Evolutionary conservation across 2,329 filamentous ascomycete genomes (phyloP).

Genomic region (Exophiala sp.): DNA sequence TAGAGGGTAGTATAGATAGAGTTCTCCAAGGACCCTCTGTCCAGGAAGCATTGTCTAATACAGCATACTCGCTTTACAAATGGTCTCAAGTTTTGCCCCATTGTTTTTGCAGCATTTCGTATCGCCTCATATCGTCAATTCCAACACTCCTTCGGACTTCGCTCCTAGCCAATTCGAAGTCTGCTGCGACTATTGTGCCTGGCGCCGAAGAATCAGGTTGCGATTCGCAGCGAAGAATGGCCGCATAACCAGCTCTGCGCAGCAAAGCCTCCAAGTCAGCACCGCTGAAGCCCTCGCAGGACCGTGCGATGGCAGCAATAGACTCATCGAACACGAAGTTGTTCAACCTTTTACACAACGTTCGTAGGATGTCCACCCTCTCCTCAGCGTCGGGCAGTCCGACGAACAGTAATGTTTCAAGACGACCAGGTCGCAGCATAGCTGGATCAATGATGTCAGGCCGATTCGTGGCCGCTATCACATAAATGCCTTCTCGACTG

Average conservation of each 20-base stretch:
- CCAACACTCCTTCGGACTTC: constrained; percentile 34
- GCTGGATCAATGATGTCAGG: constrained; percentile 96
- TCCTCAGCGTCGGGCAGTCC: constrained; percentile 74
- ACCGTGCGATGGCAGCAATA: constrained; percentile 60
- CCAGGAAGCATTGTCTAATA: too few species aligned
- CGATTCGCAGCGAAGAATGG: constrained; percentile 42
- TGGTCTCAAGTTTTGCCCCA: constrained; percentile 36
- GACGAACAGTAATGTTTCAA: constrained; percentile 84
- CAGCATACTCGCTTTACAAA: too few species aligned
- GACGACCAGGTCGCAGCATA: constrained; percentile 82
- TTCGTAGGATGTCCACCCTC: constrained; percentile 76
- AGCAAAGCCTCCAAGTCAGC: constrained; percentile 58
- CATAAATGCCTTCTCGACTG: constrained; percentile 77
- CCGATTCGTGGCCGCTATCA: constrained; percentile 90
- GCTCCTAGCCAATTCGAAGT: constrained; percentile 22
- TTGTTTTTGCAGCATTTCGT: constrained; percentile 49
- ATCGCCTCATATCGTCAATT: constrained; percentile 54
- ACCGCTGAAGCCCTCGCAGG: constrained; percentile 72
- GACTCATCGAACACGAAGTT: constrained; percentile 47
- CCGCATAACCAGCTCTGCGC: constrained; percentile 53
- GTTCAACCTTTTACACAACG: constrained; percentile 50
- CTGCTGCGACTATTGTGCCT: constrained; percentile 15
- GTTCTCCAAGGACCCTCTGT: too few species aligned
- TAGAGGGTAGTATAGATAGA: too few species aligned
- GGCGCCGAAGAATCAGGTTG: not conserved